These are phyloP conservation scores for Nemania sp. DNA, from an alignment of 2,329 filamentous ascomycete genomes.

Conservation along the genomic window DNA sequence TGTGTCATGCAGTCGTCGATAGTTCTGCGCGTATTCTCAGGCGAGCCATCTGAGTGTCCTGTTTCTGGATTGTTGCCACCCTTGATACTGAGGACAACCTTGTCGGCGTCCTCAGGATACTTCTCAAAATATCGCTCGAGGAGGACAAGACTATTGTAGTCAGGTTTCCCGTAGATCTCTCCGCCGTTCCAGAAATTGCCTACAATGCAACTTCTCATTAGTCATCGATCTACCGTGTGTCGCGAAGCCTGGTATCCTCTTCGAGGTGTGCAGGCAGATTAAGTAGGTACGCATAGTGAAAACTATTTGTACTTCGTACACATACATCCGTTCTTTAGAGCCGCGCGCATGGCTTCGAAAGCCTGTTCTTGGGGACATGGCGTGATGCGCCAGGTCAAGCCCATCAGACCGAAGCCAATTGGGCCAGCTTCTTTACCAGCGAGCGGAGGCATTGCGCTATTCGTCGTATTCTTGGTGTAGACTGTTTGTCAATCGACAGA, in stretches of 20 bases:
- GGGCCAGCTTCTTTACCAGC: constrained; percentile 33
- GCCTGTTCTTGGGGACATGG: constrained; percentile 43
- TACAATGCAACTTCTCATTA: neutral
- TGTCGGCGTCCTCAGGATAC: constrained; percentile 59
- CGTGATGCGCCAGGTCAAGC: constrained; percentile 36
- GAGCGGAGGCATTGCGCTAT: constrained; percentile 30
- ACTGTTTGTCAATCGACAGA: neutral
- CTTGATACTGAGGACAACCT: constrained; percentile 60
- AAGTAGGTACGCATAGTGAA: too few species aligned
- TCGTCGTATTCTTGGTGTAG: neutral
- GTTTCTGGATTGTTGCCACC: constrained; percentile 47
- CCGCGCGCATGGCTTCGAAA: constrained; percentile 52
- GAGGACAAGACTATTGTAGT: constrained; percentile 55
- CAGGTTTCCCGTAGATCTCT: constrained; percentile 56
- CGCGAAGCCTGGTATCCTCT: too few species aligned
- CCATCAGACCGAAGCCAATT: constrained; percentile 37
- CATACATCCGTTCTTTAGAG: constrained; percentile 41
- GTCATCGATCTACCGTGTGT: neutral
- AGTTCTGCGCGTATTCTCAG: constrained; percentile 51
- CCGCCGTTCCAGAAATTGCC: constrained; percentile 56
- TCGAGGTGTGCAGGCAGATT: too few species aligned
- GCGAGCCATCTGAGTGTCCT: constrained; percentile 48
- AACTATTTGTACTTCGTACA: neutral
- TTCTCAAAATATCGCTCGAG: constrained; percentile 58
- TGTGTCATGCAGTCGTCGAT: constrained; percentile 52